These are phyloP conservation scores for Cladosporium sp. DNA, from an alignment of 2,329 filamentous ascomycete species.

Conservation along the genomic window DNA sequence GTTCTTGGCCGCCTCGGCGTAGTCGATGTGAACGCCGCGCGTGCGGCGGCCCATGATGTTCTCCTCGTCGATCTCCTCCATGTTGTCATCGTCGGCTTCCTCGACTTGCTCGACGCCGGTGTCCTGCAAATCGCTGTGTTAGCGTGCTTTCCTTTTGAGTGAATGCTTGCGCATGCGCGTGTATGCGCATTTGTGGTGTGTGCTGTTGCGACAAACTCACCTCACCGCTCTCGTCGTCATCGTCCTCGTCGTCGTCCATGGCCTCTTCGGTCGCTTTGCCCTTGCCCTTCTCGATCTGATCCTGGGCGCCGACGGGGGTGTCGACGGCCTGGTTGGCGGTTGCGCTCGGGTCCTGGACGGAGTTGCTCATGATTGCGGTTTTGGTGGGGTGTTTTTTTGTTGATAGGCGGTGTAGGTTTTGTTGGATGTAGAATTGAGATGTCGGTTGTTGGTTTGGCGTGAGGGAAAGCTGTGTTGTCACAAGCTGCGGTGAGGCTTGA, in stretches of 20 bases:
- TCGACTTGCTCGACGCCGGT: slow-evolving; percentile 44
- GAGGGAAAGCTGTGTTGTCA: background rate
- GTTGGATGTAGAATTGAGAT: background rate
- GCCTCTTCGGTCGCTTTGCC: slow-evolving; percentile 70
- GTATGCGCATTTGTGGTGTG: too few species aligned
- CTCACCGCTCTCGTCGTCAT: slow-evolving; percentile 44
- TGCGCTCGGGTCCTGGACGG: slow-evolving; percentile 22
- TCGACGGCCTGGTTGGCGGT: slow-evolving; percentile 23
- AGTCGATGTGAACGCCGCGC: slow-evolving; percentile 89
- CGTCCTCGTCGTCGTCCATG: slow-evolving; percentile 52
- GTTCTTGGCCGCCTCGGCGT: slow-evolving; percentile 81
- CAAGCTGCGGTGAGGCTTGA: background rate
- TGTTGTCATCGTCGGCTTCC: slow-evolving; percentile 72
- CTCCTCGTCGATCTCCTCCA: slow-evolving; percentile 84
- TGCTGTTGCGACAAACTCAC: too few species aligned
- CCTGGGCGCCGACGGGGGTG: slow-evolving; percentile 36
- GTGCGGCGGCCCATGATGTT: slow-evolving; percentile 88
- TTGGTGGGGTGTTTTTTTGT: slow-evolving; percentile 2
- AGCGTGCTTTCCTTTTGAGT: too few species aligned
- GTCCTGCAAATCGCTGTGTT: slow-evolving; percentile 13
- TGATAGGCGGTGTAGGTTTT: slow-evolving; percentile 10
- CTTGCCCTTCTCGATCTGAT: slow-evolving; percentile 69
- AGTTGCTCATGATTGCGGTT: slow-evolving; percentile 23
- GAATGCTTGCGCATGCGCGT: too few species aligned
- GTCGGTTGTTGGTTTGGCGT: background rate